Evolutionary conservation across 495 filamentous ascomycete genomes (phyloP), one percentile per base, ranked within the genome.

Genomic region (Hypoxylon trugodes): DNA sequence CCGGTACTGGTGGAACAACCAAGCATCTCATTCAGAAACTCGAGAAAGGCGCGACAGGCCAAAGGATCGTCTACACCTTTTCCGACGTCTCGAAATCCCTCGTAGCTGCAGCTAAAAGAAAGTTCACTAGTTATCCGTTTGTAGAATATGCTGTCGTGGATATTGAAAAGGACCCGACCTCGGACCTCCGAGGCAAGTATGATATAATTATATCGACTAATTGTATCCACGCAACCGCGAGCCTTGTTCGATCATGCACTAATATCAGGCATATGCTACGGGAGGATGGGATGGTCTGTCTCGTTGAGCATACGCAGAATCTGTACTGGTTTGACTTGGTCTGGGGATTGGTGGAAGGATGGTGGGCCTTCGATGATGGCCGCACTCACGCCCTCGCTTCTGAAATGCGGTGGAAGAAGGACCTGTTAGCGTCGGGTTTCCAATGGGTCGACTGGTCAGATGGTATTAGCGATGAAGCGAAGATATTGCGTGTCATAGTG

Each of bases 331-430:
- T 79, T 24, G 81, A 86, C 50, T 36, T 86, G 4, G 73, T 80
- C 9, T 83, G 77, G 49, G 81, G 81, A 4, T 62, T 82, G 8
- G 73, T 84, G 1, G 79, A 82, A 16, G 82, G 82, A 3, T 84
- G 83, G 83, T 84, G 83, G 82, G 67, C 80, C 1, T 79, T 79
- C 18, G 72, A 78, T 12, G 79, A 84, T 43, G 77, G 77, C 4
- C 77, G 80, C 0, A 65, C 47, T 0, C 76, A 85, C 59, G 78
- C 81, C 0, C 61, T 84, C 6, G 69, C 72, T 2, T 58, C 68
- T 8, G 65, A 71, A 12, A 21, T 47, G 6, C 45, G 45, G 1
- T 83, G 81, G 81, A 66, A 80, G 36, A 42, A 42, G 0, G 70
- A 69, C 16, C 67, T 86, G 1, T 61, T 71, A 15, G 41, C 61